phyloP scores from a whole-genome alignment of 441 rosid genomes.

The Heliophila coronopifolia region DNA sequence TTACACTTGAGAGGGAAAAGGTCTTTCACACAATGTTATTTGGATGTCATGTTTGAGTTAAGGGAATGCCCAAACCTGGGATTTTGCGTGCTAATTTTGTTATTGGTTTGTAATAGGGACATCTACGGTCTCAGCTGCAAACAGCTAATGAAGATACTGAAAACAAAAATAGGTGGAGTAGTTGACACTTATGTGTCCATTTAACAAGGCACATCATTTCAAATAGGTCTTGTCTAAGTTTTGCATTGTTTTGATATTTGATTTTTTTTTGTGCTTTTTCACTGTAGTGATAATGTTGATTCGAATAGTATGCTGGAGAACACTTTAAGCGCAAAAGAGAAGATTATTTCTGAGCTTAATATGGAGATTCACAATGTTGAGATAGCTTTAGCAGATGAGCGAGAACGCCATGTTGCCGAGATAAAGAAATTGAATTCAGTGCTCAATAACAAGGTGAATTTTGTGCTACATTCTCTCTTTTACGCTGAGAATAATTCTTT shows the following conservation, averaged over 20 bases:
- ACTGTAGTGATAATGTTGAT: constrained; percentile 64
- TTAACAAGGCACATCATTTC: constrained; percentile 6
- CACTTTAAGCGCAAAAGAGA: constrained; percentile 85
- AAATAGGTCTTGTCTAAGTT: constrained; percentile 7
- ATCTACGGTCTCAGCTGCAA: constrained; percentile 76
- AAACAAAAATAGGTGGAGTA: constrained; percentile 60
- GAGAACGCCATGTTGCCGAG: constrained; percentile 77
- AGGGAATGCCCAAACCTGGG: constrained; percentile 1
- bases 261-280: constrained; percentile 9
- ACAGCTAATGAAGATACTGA: constrained; percentile 83
- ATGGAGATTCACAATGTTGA: constrained; percentile 89
- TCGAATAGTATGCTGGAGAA: constrained; percentile 80
- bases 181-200: neutral
- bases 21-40: constrained; percentile 32
- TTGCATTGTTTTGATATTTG: constrained; percentile 13
- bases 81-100: neutral
- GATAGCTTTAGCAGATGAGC: constrained; percentile 68
- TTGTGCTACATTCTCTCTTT: constrained; percentile 1
- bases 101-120: constrained; percentile 50
- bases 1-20: constrained; percentile 97
- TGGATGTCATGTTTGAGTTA: constrained; percentile 9
- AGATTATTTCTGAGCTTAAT: constrained; percentile 87
- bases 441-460: constrained; percentile 68
- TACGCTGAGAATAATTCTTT: neutral
- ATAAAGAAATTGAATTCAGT: constrained; percentile 66